Evolutionary conservation across 2,329 filamentous ascomycete genomes (phyloP).

Genomic region (Lachnellula arida): DNA sequence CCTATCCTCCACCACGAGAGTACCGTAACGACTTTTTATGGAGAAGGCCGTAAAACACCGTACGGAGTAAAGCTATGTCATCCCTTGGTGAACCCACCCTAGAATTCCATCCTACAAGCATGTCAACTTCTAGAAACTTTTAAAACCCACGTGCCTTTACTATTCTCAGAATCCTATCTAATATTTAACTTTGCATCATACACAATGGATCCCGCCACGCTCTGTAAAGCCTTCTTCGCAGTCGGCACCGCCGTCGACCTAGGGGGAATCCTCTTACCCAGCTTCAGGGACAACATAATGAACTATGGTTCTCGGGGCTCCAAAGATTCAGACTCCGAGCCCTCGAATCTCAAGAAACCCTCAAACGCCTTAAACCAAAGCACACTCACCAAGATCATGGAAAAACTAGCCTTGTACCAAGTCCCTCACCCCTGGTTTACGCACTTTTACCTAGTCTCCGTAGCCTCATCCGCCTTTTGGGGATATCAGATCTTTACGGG

Average conservation of each 20-base stretch:
- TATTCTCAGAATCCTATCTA: too few relatives aligned
- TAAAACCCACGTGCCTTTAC: too few relatives aligned
- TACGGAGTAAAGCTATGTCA: too few relatives aligned
- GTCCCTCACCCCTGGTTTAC: constrained; percentile 88
- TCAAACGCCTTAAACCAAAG: background rate
- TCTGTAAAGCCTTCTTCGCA: constrained; percentile 28
- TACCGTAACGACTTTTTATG: too few relatives aligned
- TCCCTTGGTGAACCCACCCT: too few relatives aligned
- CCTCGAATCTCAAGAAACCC: background rate
- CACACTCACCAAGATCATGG: constrained; percentile 7
- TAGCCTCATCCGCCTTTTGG: constrained; percentile 71
- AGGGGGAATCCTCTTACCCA: constrained; percentile 26
- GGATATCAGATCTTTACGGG: constrained; percentile 53
- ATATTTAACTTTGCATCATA: too few relatives aligned
- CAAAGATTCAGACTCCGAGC: constrained; percentile 3
- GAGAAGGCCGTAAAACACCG: too few relatives aligned
- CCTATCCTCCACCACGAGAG: too few relatives aligned
- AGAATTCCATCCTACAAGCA: too few relatives aligned
- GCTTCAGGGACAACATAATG: constrained; percentile 28
- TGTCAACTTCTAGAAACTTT: too few relatives aligned
- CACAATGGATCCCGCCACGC: constrained; percentile 22
- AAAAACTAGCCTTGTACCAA: constrained; percentile 28
- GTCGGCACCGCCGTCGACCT: constrained; percentile 24
- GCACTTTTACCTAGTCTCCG: constrained; percentile 77
- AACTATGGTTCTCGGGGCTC: constrained; percentile 29